Conservation (phyloP, 2,329 filamentous ascomycete genomes). For the Pseudogymnoascus verrucosus region DNA sequence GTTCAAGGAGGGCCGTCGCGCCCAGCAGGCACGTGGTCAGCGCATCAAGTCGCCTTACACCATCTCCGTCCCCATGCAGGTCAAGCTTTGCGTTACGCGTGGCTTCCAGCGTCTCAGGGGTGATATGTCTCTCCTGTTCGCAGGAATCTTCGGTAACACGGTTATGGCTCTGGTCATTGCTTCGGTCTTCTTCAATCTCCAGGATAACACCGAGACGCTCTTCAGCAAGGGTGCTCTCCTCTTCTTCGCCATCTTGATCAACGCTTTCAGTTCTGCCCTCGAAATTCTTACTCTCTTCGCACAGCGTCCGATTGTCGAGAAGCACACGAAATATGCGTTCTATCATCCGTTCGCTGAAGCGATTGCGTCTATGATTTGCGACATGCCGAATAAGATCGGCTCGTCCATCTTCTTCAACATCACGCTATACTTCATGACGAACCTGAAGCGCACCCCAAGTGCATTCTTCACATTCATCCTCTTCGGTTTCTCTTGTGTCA, state of each 20-base stretch:
- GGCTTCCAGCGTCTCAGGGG: conserved; percentile 70
- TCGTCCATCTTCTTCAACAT: conserved; percentile 74
- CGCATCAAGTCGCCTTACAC: conserved; percentile 74
- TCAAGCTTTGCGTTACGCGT: conserved; percentile 71
- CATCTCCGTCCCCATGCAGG: conserved; percentile 66
- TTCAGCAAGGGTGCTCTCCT: conserved; percentile 54
- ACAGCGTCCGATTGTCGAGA: conserved; percentile 87
- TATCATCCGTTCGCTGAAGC: conserved; percentile 88
- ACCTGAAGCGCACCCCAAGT: conserved; percentile 55
- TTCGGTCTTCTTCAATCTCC: conserved; percentile 57
- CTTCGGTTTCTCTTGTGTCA: conserved; percentile 22
- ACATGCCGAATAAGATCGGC: conserved; percentile 72
- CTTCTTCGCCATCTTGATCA: conserved; percentile 61
- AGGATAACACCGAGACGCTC: conserved; percentile 46
- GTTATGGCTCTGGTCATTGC: conserved; percentile 55
- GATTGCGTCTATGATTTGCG: conserved; percentile 77
- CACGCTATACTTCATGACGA: conserved; percentile 79
- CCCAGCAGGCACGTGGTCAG: conserved; percentile 28
- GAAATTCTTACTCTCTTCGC: conserved; percentile 77
- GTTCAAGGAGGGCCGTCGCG: conserved; percentile 33
- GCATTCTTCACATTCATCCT: conserved; percentile 72
- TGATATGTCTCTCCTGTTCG: conserved; percentile 61
- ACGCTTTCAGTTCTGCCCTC: conserved; percentile 54
- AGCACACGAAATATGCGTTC: conserved; percentile 76
- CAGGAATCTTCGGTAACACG: conserved; percentile 29